These are phyloP conservation scores for Tylopilus cervinicoccineus DNA, from an alignment of 768 basidiomycete genomes.

Conservation along the genomic window DNA sequence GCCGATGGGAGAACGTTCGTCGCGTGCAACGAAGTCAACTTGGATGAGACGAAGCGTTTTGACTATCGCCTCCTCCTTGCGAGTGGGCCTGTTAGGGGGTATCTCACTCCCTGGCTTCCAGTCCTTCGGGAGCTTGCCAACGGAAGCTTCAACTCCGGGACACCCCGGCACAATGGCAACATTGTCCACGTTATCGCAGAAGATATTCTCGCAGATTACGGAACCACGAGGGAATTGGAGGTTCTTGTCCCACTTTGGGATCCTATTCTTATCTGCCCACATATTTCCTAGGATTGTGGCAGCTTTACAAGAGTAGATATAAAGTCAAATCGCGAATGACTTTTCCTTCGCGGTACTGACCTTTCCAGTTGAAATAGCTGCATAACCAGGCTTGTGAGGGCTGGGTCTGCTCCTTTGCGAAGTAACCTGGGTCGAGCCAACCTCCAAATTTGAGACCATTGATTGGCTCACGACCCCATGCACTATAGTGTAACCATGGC, in stretches of 20 bases:
- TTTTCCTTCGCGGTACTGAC: neutral
- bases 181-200: neutral
- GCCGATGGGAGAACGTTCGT: neutral
- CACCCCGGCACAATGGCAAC: neutral
- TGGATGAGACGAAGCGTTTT: neutral
- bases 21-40: constrained; percentile 1
- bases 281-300: constrained; percentile 3
- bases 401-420: neutral
- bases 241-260: neutral
- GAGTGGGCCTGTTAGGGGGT: too few species aligned
- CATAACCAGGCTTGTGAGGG: neutral
- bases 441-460: neutral
- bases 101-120: neutral
- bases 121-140: neutral
- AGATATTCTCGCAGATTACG: constrained; percentile 6
- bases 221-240: neutral
- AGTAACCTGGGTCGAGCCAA: neutral
- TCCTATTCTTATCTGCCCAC: neutral
- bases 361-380: constrained; percentile 5
- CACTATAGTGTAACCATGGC: neutral
- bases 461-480: constrained; percentile 2
- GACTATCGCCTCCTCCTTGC: too few species aligned
- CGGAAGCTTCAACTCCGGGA: neutral
- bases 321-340: neutral
- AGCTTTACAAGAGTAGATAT: too few species aligned